Evolutionary conservation across 805 yeast genomes (phyloP).

Genomic region (Starmerella ratchasimensis): DNA sequence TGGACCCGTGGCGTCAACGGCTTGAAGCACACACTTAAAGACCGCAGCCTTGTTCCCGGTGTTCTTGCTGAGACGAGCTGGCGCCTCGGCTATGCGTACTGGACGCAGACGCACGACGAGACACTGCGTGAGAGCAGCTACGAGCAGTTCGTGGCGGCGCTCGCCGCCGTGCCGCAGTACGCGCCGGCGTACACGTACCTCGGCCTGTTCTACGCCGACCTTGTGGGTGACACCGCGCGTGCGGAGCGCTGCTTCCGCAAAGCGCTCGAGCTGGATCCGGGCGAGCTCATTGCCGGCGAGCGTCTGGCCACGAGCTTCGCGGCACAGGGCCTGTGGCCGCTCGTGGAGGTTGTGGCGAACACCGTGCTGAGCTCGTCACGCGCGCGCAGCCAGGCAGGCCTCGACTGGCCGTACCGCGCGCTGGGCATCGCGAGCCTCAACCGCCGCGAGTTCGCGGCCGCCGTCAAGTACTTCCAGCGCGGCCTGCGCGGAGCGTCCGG

Average conservation of each 20-base stretch:
- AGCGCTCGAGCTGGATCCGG: conserved; percentile 75
- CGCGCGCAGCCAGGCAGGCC: neutral
- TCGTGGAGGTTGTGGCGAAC: conserved; percentile 61
- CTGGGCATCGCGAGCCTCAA: conserved; percentile 69
- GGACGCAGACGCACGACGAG: conserved; percentile 19
- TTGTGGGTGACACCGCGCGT: conserved; percentile 44
- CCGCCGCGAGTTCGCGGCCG: conserved; percentile 54
- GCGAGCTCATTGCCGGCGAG: conserved; percentile 62
- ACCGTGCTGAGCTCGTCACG: conserved; percentile 52
- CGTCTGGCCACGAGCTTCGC: conserved; percentile 61
- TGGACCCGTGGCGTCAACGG: conserved; percentile 37
- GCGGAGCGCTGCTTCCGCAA: conserved; percentile 79
- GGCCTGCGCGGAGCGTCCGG: conserved; percentile 54
- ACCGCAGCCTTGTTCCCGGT: conserved; percentile 25
- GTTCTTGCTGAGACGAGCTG: conserved; percentile 43
- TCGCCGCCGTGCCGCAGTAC: conserved; percentile 48
- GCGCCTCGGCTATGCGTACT: conserved; percentile 57
- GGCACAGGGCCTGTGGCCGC: conserved; percentile 59
- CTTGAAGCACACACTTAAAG: conserved; percentile 36
- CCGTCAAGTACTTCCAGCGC: conserved; percentile 79
- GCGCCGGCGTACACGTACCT: conserved; percentile 75
- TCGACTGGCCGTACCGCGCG: conserved; percentile 74
- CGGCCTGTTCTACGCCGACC: conserved; percentile 55
- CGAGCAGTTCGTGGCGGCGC: conserved; percentile 39
- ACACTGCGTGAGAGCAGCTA: conserved; percentile 36